phyloP scores from a whole-genome alignment of 192 early-diverging fungal genomes.

The Chytriomyces hyalinus region DNA sequence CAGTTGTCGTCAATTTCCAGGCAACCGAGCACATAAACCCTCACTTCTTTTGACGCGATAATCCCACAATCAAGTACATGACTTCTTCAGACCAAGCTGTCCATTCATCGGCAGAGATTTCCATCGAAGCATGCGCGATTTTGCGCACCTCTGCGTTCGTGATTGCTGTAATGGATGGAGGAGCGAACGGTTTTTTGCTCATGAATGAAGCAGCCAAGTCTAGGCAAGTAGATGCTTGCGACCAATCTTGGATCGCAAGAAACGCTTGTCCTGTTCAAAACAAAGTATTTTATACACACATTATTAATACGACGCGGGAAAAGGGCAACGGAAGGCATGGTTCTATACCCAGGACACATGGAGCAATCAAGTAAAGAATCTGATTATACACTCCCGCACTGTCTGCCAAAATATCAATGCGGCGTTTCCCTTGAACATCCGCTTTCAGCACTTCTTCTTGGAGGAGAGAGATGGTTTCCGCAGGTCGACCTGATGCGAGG shows the following conservation, averaged over 20 bases:
- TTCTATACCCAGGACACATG: slow-evolving; percentile 11
- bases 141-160: slow-evolving; percentile 8
- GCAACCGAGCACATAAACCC: not conserved
- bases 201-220: not conserved
- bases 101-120: not conserved
- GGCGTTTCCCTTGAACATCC: not conserved
- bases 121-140: not conserved
- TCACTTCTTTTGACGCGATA: slow-evolving; percentile 1
- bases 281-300: not conserved
- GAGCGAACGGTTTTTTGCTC: not conserved
- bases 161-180: slow-evolving; percentile 1
- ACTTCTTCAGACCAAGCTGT: slow-evolving; percentile 17
- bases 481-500: not conserved
- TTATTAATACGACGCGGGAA: not conserved
- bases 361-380: slow-evolving; percentile 19
- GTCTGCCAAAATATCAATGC: slow-evolving; percentile 11
- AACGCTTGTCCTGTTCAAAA: slow-evolving; percentile 10
- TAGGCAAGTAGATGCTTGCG: slow-evolving; percentile 1
- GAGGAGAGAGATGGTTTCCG: not conserved
- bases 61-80: not conserved
- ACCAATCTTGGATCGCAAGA: not conserved
- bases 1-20: not conserved
- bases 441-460: not conserved
- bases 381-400: not conserved
- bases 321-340: not conserved